These are phyloP conservation scores for Aureobasidium leucospermi DNA, from an alignment of 2,329 filamentous ascomycete species.

Conservation along the genomic window DNA sequence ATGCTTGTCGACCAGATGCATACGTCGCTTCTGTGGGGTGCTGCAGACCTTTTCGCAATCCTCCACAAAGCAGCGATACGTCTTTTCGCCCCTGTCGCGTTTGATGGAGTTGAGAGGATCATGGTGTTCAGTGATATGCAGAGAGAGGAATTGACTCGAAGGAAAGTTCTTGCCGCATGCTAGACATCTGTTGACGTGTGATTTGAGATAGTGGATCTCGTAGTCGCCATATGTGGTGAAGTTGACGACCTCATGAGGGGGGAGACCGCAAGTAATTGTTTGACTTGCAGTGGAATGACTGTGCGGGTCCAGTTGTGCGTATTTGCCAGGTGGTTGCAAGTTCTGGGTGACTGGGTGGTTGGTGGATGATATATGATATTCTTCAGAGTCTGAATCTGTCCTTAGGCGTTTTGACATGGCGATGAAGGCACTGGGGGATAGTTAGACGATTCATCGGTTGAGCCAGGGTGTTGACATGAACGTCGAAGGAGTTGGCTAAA, in stretches of 20 bases:
- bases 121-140: conserved; percentile 90
- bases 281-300: conserved; percentile 21
- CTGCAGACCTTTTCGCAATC: conserved; percentile 78
- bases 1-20: conserved; percentile 92
- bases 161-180: conserved; percentile 86
- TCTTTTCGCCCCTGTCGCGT: conserved; percentile 77
- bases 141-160: conserved; percentile 65
- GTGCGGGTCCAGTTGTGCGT: conserved; percentile 47
- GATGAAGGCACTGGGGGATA: no score
- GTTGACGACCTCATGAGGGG: conserved; percentile 65
- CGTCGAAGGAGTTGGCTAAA: no score
- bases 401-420: conserved; percentile 56
- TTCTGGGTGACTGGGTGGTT: conserved; percentile 13
- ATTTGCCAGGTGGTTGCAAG: conserved; percentile 27
- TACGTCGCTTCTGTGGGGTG: conserved; percentile 72
- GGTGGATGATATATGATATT: conserved; percentile 19
- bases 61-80: conserved; percentile 86
- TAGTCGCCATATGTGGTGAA: conserved; percentile 76
- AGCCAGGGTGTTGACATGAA: no score
- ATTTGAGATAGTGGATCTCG: conserved; percentile 75
- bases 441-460: no score
- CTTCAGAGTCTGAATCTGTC: conserved; percentile 34
- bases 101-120: conserved; percentile 68
- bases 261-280: conserved; percentile 72
- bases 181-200: conserved; percentile 75